A percentile compares a stretch with the other conserved stretches of the same genome.
These are phyloP conservation scores for Botryotinia globosa DNA, from an alignment of 2,329 filamentous ascomycete genomes.

Conservation along the genomic window DNA sequence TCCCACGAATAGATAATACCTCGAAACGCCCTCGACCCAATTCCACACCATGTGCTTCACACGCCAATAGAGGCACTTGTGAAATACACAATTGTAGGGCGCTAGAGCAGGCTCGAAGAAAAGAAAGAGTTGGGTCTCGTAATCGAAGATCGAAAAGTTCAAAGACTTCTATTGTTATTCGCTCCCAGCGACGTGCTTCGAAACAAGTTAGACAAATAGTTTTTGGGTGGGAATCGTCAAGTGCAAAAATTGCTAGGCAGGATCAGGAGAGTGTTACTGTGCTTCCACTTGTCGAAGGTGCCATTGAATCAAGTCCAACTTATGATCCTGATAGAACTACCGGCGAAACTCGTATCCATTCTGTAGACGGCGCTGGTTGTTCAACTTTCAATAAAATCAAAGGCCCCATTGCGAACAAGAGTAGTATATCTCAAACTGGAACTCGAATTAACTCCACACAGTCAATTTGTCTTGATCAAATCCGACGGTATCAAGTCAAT, in stretches of 20 bases:
- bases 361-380: slow-evolving; percentile 28
- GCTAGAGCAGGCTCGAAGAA: slow-evolving; percentile 26
- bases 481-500: slow-evolving; percentile 26
- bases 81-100: slow-evolving; percentile 20
- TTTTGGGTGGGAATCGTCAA: slow-evolving; percentile 29
- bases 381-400: slow-evolving; percentile 22
- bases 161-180: slow-evolving; percentile 17
- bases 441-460: background rate
- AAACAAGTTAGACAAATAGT: slow-evolving; percentile 27
- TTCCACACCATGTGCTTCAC: background rate
- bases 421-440: background rate
- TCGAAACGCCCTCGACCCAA: slow-evolving; percentile 23
- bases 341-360: slow-evolving; percentile 1
- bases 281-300: background rate
- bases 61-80: slow-evolving; percentile 22
- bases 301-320: background rate
- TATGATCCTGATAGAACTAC: background rate
- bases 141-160: slow-evolving; percentile 22
- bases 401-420: slow-evolving; percentile 9
- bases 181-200: slow-evolving; percentile 26
- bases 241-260: background rate
- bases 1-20: slow-evolving; percentile 32
- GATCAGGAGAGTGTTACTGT: background rate
- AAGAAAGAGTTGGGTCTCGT: slow-evolving; percentile 24
- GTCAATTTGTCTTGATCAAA: slow-evolving; percentile 18